phyloP scores from a whole-genome alignment of 2,329 filamentous ascomycete genomes.

The Coniella vitis region DNA sequence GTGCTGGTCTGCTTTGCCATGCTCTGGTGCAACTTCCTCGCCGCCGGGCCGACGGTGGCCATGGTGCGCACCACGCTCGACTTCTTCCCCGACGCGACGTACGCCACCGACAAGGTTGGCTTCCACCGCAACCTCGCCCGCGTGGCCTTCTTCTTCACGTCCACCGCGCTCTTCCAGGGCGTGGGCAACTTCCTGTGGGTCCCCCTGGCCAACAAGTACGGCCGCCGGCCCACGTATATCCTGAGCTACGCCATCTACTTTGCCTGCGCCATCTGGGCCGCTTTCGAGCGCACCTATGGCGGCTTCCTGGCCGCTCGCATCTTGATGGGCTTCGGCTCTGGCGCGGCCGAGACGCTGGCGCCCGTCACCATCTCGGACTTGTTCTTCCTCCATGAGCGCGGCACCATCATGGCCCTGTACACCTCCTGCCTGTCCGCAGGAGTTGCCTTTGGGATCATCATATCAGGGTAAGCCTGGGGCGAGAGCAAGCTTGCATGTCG shows the following conservation, averaged over 20 bases:
- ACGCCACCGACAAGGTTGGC: constrained; percentile 19
- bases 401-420: constrained; percentile 42
- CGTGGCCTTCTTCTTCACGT: constrained; percentile 47
- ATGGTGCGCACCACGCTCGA: constrained; percentile 39
- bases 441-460: constrained; percentile 35
- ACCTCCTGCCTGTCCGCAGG: constrained; percentile 34
- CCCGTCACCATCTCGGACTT: constrained; percentile 48
- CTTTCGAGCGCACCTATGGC: constrained; percentile 33
- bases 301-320: constrained; percentile 40
- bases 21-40: constrained; percentile 50
- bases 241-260: constrained; percentile 37
- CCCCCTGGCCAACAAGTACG: constrained; percentile 38
- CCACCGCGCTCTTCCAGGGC: constrained; percentile 42
- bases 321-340: constrained; percentile 45
- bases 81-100: constrained; percentile 35
- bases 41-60: constrained; percentile 47
- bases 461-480: constrained; percentile 28
- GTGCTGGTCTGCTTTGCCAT: constrained; percentile 44
- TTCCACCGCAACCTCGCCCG: constrained; percentile 32
- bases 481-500: constrained; percentile 12
- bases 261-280: constrained; percentile 34
- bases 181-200: constrained; percentile 41
- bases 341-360: constrained; percentile 44
- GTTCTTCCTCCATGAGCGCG: constrained; percentile 51
- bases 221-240: constrained; percentile 36